Evolutionary conservation across 805 yeast genomes (phyloP), one percentile per base, ranked within the genome.

Genomic region (Saturnispora diversa): DNA sequence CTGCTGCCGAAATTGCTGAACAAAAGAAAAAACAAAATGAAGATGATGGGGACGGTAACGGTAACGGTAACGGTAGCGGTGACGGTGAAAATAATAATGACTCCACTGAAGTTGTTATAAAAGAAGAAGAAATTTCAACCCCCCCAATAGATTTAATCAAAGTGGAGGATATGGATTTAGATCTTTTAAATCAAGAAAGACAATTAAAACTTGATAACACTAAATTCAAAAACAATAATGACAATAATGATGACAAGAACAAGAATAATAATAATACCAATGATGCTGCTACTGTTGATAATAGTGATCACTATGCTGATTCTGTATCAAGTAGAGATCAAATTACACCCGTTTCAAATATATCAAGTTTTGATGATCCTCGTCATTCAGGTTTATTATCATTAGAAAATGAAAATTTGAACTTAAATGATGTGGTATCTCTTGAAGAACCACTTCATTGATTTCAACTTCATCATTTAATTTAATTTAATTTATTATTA

Each of bases 1-100:
- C 99, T 1, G 96, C 97, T 11, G 95, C 95, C 9, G 92, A 83
- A 53, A 82, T 83, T 40, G 86, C 84, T 4, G 87, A 80, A 22
- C 42, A 34, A 22, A 31, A 31, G 20, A 24, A 30, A 6, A 32
- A 23, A 24, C 20, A 37, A 26, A 31, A n/a, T 15, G 35, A n/a
- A 20, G 20, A 15, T n/a, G 26, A 27, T 9, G 29, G 21, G 10
- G 17, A 23, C 22, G 15, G 22, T 12, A 21, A 35, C 19, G 28
- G 25, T 30, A 20, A 21, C 28, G 33, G 26, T 19, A n/a, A 23
- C n/a, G 10, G 11, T 20, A 20, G 24, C 11, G 8, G 12, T 15
- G 27, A 37, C 32, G 41, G 23, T 17, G 15, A 16, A 20, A n/a
- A 15, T 23, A 20, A 13, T 22, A 10, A 21, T 10, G 22, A 17